These are phyloP conservation scores for Hypoxylon sp. DNA, from an alignment of 2,329 filamentous ascomycete species.

Conservation along the genomic window DNA sequence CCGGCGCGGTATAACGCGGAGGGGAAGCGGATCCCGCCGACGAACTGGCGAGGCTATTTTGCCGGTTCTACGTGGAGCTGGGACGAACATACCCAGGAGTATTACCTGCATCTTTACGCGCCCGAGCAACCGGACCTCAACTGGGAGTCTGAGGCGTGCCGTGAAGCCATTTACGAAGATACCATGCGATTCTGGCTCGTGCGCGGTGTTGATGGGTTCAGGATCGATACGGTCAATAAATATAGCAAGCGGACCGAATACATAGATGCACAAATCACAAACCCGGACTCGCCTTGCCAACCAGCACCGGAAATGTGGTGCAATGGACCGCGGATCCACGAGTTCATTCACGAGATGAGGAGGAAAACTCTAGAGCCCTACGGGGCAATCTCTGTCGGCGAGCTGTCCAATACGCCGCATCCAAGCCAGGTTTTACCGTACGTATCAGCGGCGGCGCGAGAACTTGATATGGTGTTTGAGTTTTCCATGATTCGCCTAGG, in stretches of 20 bases:
- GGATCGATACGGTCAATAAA: conserved; percentile 77
- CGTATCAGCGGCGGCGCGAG: conserved; percentile 63
- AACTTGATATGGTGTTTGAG: conserved; percentile 73
- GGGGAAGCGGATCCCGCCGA: conserved; percentile 69
- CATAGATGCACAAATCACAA: conserved; percentile 63
- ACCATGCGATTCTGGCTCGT: conserved; percentile 82
- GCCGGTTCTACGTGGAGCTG: conserved; percentile 65
- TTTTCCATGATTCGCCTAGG: conserved; percentile 69
- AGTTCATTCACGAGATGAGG: conserved; percentile 71
- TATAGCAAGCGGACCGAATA: conserved; percentile 72
- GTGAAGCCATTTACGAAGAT: conserved; percentile 73
- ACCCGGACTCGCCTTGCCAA: conserved; percentile 55
- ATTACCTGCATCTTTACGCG: conserved; percentile 73
- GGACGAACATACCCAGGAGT: conserved; percentile 64
- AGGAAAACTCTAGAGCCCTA: conserved; percentile 65
- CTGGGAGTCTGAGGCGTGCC: conserved; percentile 76
- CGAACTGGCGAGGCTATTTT: conserved; percentile 66
- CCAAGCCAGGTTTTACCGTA: conserved; percentile 66
- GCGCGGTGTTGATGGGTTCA: conserved; percentile 73
- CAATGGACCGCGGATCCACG: conserved; percentile 72
- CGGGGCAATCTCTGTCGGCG: conserved; percentile 72
- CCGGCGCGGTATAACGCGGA: conserved; percentile 65
- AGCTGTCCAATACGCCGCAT: conserved; percentile 68
- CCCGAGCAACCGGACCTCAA: conserved; percentile 81
- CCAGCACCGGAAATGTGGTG: conserved; percentile 65